Conservation (phyloP, 2,329 filamentous ascomycete species). For the Botrytis aclada region DNA sequence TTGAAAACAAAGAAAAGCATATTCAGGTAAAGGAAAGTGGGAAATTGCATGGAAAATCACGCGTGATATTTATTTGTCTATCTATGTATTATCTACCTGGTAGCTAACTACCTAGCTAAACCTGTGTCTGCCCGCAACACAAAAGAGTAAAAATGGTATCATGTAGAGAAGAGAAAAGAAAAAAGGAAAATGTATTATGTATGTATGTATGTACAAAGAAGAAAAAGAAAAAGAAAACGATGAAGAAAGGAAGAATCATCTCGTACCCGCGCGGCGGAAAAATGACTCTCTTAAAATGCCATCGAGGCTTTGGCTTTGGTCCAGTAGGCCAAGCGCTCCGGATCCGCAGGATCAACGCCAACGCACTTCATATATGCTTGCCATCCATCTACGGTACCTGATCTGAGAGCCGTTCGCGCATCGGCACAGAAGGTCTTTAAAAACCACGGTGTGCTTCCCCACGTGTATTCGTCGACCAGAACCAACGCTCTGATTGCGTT, state of each 20-base stretch:
- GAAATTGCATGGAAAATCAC: not conserved
- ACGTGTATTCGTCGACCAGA: constrained; percentile 49
- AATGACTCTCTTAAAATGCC: constrained; percentile 22
- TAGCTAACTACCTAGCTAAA: no score
- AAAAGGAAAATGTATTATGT: not conserved
- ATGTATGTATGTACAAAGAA: not conserved
- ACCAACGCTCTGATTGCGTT: constrained; percentile 50
- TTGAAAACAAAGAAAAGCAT: no score
- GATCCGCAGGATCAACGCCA: constrained; percentile 44
- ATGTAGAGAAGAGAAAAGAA: not conserved
- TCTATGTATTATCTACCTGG: not conserved
- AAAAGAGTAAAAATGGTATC: not conserved
- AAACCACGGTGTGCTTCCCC: constrained; percentile 61
- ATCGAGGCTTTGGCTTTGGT: constrained; percentile 43
- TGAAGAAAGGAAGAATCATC: not conserved
- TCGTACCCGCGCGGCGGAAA: not conserved
- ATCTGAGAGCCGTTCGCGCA: constrained; percentile 44
- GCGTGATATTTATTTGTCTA: not conserved
- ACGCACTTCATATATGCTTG: constrained; percentile 54
- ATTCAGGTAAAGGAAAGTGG: not conserved
- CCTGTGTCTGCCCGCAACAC: not conserved
- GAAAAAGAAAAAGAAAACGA: not conserved
- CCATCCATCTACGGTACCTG: constrained; percentile 48
- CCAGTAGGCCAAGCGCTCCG: constrained; percentile 49
- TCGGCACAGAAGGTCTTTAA: constrained; percentile 51